Evolutionary conservation across 1,284 basidiomycete genomes (phyloP).

Genomic region (Trichosporon ovoides): DNA sequence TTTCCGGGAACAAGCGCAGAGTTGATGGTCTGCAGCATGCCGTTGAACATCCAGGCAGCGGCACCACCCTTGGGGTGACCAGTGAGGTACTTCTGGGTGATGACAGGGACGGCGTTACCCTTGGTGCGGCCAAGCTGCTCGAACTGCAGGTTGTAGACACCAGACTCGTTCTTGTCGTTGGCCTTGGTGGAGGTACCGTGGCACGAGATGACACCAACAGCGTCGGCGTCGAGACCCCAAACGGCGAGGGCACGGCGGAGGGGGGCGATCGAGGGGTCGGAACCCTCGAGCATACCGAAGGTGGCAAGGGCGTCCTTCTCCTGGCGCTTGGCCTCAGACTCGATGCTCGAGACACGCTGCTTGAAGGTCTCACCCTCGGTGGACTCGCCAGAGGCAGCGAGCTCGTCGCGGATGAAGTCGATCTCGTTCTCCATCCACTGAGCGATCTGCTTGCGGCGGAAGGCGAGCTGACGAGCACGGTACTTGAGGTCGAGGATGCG

Average conservation of each 20-base stretch:
- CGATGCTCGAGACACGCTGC: slow-evolving; percentile 70
- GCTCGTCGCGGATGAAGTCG: slow-evolving; percentile 70
- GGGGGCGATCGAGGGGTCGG: slow-evolving; percentile 77
- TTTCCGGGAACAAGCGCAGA: slow-evolving; percentile 94
- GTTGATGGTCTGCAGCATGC: slow-evolving; percentile 79
- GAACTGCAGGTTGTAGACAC: slow-evolving; percentile 94
- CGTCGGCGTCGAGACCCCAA: slow-evolving; percentile 90
- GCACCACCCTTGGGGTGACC: slow-evolving; percentile 96
- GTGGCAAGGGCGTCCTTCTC: slow-evolving; percentile 83
- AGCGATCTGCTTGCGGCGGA: slow-evolving; percentile 87
- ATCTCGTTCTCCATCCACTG: slow-evolving; percentile 91
- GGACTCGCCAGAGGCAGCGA: slow-evolving; percentile 54
- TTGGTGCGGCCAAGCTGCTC: slow-evolving; percentile 77
- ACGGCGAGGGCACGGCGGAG: slow-evolving; percentile 91
- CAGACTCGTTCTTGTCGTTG: slow-evolving; percentile 97
- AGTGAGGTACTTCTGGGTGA: slow-evolving; percentile 94
- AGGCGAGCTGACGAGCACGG: slow-evolving; percentile 80
- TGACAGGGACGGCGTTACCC: slow-evolving; percentile 92
- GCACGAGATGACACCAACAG: slow-evolving; percentile 59
- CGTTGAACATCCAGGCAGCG: slow-evolving; percentile 95
- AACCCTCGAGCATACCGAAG: slow-evolving; percentile 91
- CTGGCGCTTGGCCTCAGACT: slow-evolving; percentile 80
- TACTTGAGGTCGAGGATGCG: slow-evolving; percentile 78
- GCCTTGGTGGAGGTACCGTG: slow-evolving; percentile 88
- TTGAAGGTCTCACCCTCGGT: slow-evolving; percentile 66